Evolutionary conservation across 1,284 basidiomycete species (phyloP).

Genomic region (Mycena citricolor): DNA sequence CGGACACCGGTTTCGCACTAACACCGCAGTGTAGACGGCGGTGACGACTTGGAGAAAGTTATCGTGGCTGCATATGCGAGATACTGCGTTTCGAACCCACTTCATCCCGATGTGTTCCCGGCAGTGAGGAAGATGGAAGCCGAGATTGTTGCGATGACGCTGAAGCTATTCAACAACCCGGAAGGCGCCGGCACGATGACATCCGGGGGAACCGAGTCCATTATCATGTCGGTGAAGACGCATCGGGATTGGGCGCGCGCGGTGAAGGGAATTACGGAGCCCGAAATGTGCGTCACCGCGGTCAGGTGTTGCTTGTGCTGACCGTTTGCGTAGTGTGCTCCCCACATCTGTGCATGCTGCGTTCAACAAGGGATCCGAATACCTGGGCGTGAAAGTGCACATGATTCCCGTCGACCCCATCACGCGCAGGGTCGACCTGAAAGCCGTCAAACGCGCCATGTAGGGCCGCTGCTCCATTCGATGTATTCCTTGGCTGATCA

Average conservation of each 20-base stretch:
- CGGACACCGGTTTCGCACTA: neutral
- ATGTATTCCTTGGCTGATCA: neutral
- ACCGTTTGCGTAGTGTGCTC: slow-evolving; percentile 61
- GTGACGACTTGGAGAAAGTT: slow-evolving; percentile 74
- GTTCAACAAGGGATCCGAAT: slow-evolving; percentile 90
- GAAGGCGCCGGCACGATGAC: slow-evolving; percentile 90
- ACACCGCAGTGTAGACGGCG: slow-evolving; percentile 60
- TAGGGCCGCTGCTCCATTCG: slow-evolving; percentile 40
- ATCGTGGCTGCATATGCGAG: slow-evolving; percentile 69
- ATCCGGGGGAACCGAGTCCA: slow-evolving; percentile 94
- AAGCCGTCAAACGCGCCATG: slow-evolving; percentile 82
- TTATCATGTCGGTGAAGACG: slow-evolving; percentile 92
- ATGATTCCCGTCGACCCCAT: slow-evolving; percentile 81
- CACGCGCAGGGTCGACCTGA: slow-evolving; percentile 82
- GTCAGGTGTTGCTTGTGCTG: neutral
- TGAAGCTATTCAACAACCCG: slow-evolving; percentile 85
- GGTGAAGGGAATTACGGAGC: slow-evolving; percentile 86
- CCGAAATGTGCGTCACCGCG: slow-evolving; percentile 77
- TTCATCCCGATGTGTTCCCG: slow-evolving; percentile 96
- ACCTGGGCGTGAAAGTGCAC: slow-evolving; percentile 92
- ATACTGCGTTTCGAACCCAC: slow-evolving; percentile 83
- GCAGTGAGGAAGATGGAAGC: slow-evolving; percentile 97
- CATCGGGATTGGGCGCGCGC: slow-evolving; percentile 90
- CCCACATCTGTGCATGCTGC: slow-evolving; percentile 90
- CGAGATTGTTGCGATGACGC: slow-evolving; percentile 93